Percentiles rank a stretch among this genome's conserved stretches.
Evolutionary conservation across 148 eudicot species (phyloP).

Genomic region (Dianthus caryophyllus): DNA sequence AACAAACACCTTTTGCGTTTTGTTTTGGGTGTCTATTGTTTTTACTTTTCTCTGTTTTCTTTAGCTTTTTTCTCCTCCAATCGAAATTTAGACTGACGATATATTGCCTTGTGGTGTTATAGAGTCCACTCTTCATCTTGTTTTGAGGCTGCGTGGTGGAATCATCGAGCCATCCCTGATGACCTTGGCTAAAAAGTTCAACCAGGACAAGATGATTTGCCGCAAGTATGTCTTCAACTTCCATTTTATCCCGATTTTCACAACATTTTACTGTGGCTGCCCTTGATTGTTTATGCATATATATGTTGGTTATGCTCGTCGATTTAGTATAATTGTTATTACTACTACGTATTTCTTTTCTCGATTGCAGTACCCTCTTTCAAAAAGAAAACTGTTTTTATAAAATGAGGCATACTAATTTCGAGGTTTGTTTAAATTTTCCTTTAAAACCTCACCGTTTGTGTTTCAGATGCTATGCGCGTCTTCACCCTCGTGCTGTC

Average conservation of each 20-base stretch:
- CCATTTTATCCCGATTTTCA: background rate
- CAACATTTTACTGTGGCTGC: background rate
- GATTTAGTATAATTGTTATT: too few species aligned
- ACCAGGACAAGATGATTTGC: constrained; percentile 53
- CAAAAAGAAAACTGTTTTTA: too few species aligned
- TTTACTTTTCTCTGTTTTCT: too few species aligned
- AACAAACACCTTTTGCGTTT: too few species aligned
- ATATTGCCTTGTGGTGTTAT: constrained; percentile 3
- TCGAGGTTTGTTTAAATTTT: too few species aligned
- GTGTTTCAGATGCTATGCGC: constrained; percentile 36
- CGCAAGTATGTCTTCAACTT: constrained; percentile 34
- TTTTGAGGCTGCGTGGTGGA: constrained; percentile 50
- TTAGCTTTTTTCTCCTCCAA: background rate
- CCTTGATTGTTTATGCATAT: too few species aligned
- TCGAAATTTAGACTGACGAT: background rate
- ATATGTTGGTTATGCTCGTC: too few species aligned
- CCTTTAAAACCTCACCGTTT: background rate
- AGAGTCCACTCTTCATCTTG: constrained; percentile 51
- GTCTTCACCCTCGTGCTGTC: constrained; percentile 45
- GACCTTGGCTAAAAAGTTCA: constrained; percentile 48
- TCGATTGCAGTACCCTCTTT: background rate
- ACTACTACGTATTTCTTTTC: too few species aligned
- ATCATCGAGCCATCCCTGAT: constrained; percentile 51
- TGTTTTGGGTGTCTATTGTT: too few species aligned
- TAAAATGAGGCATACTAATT: too few species aligned